These are phyloP conservation scores for Ploettnerulaceae sp. DNA, from an alignment of 2,329 filamentous ascomycete genomes.

Conservation along the genomic window DNA sequence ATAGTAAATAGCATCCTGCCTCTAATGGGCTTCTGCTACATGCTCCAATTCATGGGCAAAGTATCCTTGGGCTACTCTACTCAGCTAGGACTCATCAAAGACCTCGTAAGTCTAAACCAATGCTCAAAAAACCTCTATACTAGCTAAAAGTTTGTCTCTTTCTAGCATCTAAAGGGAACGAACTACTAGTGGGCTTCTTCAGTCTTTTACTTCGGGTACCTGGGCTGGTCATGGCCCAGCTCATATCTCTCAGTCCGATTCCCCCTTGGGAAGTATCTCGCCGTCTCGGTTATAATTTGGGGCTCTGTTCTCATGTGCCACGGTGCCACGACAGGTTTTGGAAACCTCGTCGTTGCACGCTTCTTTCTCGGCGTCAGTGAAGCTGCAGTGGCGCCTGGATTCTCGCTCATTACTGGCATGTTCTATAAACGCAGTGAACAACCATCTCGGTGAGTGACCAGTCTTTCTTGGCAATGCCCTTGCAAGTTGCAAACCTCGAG, in stretches of 20 bases:
- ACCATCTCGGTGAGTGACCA: too few relatives aligned
- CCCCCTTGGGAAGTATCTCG: conserved; percentile 35
- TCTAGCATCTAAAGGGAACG: conserved; percentile 42
- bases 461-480: too few relatives aligned
- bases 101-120: too few relatives aligned
- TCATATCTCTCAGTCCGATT: conserved; percentile 32
- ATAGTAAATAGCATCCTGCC: conserved; percentile 14
- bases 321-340: conserved; percentile 18
- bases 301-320: conserved; percentile 14
- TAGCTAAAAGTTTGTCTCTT: too few relatives aligned
- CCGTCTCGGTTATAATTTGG: conserved; percentile 18
- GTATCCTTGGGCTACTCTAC: conserved; percentile 49
- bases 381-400: conserved; percentile 33
- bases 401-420: conserved; percentile 34
- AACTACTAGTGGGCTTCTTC: conserved; percentile 43
- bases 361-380: conserved; percentile 31
- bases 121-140: too few relatives aligned
- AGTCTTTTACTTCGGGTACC: conserved; percentile 32
- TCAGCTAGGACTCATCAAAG: conserved; percentile 46
- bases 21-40: conserved; percentile 15
- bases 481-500: too few relatives aligned
- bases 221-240: conserved; percentile 33
- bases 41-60: conserved; percentile 32
- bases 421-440: conserved; percentile 38
- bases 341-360: conserved; percentile 22